Conservation (phyloP, 371 early-diverging fungal genomes). For the Apophysomyces trapeziformis region DNA sequence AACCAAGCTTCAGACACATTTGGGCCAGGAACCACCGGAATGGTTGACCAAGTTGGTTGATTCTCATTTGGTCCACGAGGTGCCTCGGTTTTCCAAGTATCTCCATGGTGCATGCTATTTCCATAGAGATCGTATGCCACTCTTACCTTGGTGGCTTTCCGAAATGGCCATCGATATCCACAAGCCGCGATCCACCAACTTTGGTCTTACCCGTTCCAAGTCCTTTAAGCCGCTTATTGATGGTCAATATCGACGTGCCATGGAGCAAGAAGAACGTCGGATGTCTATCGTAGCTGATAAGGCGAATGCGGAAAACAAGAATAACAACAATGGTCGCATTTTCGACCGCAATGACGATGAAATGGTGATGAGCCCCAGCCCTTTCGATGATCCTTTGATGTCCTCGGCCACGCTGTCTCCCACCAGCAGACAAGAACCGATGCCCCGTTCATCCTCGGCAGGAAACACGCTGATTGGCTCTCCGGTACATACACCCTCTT, state of each 20-base stretch:
- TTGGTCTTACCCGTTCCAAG: constrained; percentile 47
- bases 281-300: not conserved
- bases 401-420: constrained; percentile 1
- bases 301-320: not conserved
- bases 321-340: not conserved
- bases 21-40: constrained; percentile 87
- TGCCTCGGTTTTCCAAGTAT: constrained; percentile 98
- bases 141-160: constrained; percentile 55
- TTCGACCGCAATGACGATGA: not conserved
- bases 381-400: constrained; percentile 1
- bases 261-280: constrained; percentile 37
- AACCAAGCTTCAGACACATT: constrained; percentile 79
- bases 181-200: constrained; percentile 54
- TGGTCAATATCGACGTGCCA: constrained; percentile 46
- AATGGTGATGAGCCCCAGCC: constrained; percentile 5
- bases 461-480: constrained; percentile 3
- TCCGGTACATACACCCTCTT: not conserved
- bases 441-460: constrained; percentile 1
- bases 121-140: constrained; percentile 34
- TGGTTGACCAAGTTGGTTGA: constrained; percentile 94
- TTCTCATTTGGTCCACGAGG: constrained; percentile 92
- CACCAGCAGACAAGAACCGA: not conserved
- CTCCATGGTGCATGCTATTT: constrained; percentile 86
- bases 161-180: constrained; percentile 63
- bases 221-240: constrained; percentile 55